These are phyloP conservation scores for Coniochaeta prunicola DNA, from an alignment of 2,329 filamentous ascomycete species.

Conservation along the genomic window DNA sequence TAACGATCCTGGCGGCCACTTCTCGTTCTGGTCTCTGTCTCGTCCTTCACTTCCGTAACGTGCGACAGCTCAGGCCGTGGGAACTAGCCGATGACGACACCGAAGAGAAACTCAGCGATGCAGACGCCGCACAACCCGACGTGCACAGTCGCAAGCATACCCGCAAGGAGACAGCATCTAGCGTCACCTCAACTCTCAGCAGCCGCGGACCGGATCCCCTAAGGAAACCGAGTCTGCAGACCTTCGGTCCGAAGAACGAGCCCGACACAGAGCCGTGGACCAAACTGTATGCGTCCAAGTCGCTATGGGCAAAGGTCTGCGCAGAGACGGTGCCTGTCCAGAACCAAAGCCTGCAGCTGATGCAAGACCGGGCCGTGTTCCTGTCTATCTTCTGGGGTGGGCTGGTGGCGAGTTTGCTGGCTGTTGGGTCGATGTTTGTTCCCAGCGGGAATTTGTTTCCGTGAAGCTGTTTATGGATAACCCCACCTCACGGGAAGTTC, in stretches of 20 bases:
- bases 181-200: conserved; percentile 7
- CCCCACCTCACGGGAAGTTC: background rate
- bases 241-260: conserved; percentile 25
- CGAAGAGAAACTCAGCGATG: background rate
- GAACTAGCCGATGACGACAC: conserved; percentile 17
- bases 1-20: conserved; percentile 25
- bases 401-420: conserved; percentile 20
- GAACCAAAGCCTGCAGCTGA: conserved; percentile 20
- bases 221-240: conserved; percentile 21
- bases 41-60: conserved; percentile 21
- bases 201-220: conserved; percentile 13
- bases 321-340: conserved; percentile 19
- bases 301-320: conserved; percentile 19
- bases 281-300: conserved; percentile 16
- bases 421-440: conserved; percentile 21
- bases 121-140: conserved; percentile 6
- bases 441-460: conserved; percentile 14
- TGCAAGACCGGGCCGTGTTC: conserved; percentile 27
- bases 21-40: conserved; percentile 26
- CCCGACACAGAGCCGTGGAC: conserved; percentile 24
- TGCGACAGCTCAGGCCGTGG: conserved; percentile 30
- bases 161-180: conserved; percentile 4
- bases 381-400: conserved; percentile 25
- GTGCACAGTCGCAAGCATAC: conserved; percentile 3
- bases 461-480: background rate